Percentiles rank a stretch among this genome's conserved stretches.
Conservation (phyloP, 805 yeast genomes). For the Pichia californica region DNA sequence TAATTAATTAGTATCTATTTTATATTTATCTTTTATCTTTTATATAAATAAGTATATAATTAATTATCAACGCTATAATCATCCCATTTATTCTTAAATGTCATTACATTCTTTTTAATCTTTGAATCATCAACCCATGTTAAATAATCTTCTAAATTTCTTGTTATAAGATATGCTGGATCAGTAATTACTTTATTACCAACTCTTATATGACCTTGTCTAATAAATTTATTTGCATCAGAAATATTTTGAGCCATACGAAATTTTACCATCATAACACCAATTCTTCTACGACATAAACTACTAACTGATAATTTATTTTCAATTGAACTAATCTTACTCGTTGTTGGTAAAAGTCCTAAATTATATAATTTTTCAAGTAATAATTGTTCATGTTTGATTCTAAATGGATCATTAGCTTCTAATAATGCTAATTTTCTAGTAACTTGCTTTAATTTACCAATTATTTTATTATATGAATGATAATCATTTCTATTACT, state of each 20-base stretch:
- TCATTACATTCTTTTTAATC: constrained; percentile 82
- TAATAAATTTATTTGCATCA: constrained; percentile 88
- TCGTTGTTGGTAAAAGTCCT: constrained; percentile 84
- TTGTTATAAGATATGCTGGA: constrained; percentile 88
- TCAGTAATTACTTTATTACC: constrained; percentile 96
- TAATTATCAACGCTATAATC: constrained; percentile 37
- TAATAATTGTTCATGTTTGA: constrained; percentile 81
- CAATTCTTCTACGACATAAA: constrained; percentile 83
- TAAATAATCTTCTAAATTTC: constrained; percentile 91
- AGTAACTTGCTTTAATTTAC: constrained; percentile 82
- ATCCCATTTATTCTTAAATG: constrained; percentile 71
- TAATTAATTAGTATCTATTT: constrained; percentile 7
- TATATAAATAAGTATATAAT: constrained; percentile 10
- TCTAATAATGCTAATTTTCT: constrained; percentile 78
- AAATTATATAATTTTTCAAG: constrained; percentile 81
- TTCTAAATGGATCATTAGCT: constrained; percentile 80
- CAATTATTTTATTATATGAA: constrained; percentile 88
- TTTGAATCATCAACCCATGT: constrained; percentile 98
- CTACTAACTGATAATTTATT: constrained; percentile 90
- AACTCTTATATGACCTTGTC: constrained; percentile 96
- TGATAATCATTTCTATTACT: constrained; percentile 95
- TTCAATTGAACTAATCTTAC: constrained; percentile 88
- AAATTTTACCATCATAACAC: constrained; percentile 89
- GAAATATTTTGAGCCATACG: constrained; percentile 86
- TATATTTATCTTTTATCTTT: not conserved